These are phyloP conservation scores for Hericium coralloides DNA, from an alignment of 768 basidiomycete species.

Conservation along the genomic window DNA sequence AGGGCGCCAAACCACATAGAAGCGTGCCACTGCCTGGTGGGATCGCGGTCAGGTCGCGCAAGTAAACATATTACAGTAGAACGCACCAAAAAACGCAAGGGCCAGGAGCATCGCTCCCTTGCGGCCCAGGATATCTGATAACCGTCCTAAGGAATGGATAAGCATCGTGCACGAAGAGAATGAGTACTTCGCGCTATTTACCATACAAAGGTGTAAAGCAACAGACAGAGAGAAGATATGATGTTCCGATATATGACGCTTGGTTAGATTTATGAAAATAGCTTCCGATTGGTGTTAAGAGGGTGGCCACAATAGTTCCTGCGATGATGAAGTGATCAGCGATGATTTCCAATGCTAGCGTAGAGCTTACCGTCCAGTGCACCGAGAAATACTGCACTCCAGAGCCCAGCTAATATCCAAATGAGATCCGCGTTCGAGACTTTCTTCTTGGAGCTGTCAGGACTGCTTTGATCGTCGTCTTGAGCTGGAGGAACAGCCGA, in stretches of 20 bases:
- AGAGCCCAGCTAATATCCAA: conserved; percentile 71
- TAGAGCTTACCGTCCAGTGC: conserved; percentile 64
- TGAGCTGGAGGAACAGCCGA: not conserved
- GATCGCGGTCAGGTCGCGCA: conserved; percentile 3
- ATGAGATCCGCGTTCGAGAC: conserved; percentile 40
- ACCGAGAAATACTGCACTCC: conserved; percentile 78
- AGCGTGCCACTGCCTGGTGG: conserved; percentile 68
- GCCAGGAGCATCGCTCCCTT: conserved; percentile 84
- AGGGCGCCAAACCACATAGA: conserved; percentile 78
- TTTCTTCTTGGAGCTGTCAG: not conserved
- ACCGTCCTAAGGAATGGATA: conserved; percentile 43
- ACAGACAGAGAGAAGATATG: conserved; percentile 81
- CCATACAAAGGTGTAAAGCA: conserved; percentile 90
- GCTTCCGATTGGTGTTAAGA: conserved; percentile 78
- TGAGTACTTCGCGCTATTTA: conserved; percentile 21
- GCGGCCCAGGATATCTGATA: conserved; percentile 79
- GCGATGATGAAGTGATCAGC: conserved; percentile 1
- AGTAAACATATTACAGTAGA: conserved; percentile 19
- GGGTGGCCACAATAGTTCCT: conserved; percentile 85
- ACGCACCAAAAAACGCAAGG: conserved; percentile 64
- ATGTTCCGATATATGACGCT: conserved; percentile 81
- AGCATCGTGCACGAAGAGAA: conserved; percentile 11
- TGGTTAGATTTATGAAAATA: conserved; percentile 74
- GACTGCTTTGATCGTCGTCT: not conserved
- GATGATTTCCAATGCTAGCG: not conserved